Evolutionary conservation across 1,284 basidiomycete species (phyloP), one percentile per base, ranked within the genome.

Genomic region (Cryptococcus maquisensis): DNA sequence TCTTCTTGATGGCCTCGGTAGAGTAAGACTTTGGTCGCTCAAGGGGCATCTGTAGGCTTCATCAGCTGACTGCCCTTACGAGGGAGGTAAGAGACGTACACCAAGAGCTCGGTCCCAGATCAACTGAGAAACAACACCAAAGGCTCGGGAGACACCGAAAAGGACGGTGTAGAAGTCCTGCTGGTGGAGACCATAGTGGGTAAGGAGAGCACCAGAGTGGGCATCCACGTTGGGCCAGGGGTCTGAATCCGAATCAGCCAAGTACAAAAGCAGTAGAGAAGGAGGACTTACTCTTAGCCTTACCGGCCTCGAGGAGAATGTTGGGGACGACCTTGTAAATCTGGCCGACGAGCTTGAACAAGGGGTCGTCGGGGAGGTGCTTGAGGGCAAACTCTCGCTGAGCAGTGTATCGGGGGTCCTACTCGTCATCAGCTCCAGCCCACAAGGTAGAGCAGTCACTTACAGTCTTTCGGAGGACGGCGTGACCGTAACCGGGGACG

Each of bases 21-120:
- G 72, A 74, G 72, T 69, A 74, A 63, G 78, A 79, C 76, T 78
- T 78, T 64, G 75, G 75, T 58, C 75, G 65, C 66, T 76, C 74
- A 61, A 77, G 71, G 59, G 74, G 74, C 73, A 75, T 74, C 62
- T 66, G 40, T 13, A 10, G 5, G 12, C 23, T 36, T 49, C 8
- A 21, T 23, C 20, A 10, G 24, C 41, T 40, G 36, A 26, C 47
- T 26, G 47, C 36, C 21, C 3, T 43, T 15, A n/a, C n/a, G 16
- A 47, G 24, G 40, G 38, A 6, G 21, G 24, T 18, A 35, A 2
- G 62, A 90, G 76, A 90, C 21, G 88, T 77, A 90, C 87, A 79
- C 91, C 92, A 68, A 94, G 87, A 43, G 90, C 93, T 78, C 94
- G 90, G 77, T 96, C 93, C 90, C 91, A 96, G 71, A 92, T 90